Percentiles rank a stretch among this genome's conserved stretches.
These are phyloP conservation scores for Diddensiella santjacobensis DNA, from an alignment of 805 yeast species.

Conservation along the genomic window DNA sequence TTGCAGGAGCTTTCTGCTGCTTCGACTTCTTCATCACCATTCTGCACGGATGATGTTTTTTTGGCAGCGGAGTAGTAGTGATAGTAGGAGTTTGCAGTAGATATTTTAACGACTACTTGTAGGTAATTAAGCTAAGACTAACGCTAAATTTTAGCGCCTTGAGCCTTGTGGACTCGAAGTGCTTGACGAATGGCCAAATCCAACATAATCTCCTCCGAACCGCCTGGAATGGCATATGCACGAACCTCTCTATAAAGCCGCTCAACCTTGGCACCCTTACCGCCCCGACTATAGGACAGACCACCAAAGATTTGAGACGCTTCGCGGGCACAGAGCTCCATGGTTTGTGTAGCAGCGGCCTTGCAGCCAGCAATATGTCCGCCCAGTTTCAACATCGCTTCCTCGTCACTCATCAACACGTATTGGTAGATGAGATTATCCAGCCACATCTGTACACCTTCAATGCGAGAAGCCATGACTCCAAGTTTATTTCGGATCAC, in stretches of 20 bases:
- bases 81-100: no score
- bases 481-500: constrained; percentile 42
- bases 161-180: constrained; percentile 37
- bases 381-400: constrained; percentile 37
- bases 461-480: constrained; percentile 39
- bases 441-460: constrained; percentile 39
- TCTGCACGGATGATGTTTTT: no score
- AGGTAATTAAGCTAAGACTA: no score
- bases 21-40: not conserved
- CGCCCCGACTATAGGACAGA: constrained; percentile 40
- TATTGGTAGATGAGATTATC: constrained; percentile 37
- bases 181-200: constrained; percentile 40
- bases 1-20: not conserved
- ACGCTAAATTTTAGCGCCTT: constrained; percentile 40
- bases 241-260: constrained; percentile 43
- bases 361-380: constrained; percentile 43
- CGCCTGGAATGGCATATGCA: constrained; percentile 44
- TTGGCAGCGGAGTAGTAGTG: no score
- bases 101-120: no score
- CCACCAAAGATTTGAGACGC: constrained; percentile 44
- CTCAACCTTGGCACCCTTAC: constrained; percentile 42
- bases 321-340: constrained; percentile 42
- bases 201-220: constrained; percentile 44
- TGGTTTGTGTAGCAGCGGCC: constrained; percentile 39
- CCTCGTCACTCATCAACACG: constrained; percentile 30